Evolutionary conservation across 148 eudicot species (phyloP).

Genomic region (Amaranthus cruentus): DNA sequence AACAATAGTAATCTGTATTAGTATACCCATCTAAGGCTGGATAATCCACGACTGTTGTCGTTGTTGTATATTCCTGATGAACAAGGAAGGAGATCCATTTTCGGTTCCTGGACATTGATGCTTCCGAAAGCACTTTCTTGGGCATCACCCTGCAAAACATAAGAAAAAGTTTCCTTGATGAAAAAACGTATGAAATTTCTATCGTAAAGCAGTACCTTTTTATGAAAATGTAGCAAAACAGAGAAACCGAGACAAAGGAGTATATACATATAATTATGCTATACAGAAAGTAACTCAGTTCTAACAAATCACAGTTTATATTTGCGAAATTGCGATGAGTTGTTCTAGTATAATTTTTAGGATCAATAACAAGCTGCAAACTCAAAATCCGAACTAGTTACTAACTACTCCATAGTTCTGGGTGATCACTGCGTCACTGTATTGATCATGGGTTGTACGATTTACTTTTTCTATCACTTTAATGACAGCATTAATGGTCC

Average conservation of each 20-base stretch:
- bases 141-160: constrained; percentile 25
- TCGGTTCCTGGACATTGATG: constrained; percentile 37
- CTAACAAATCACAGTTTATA: too few relatives aligned
- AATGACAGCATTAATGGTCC: not conserved
- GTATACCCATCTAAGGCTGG: constrained; percentile 53
- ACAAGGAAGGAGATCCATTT: constrained; percentile 31
- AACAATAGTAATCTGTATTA: not conserved
- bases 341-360: too few relatives aligned
- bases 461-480: not conserved
- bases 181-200: not conserved
- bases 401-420: too few relatives aligned
- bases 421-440: too few relatives aligned
- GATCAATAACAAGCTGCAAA: too few relatives aligned
- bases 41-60: constrained; percentile 52
- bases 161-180: not conserved
- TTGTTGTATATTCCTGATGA: constrained; percentile 26
- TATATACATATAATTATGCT: too few relatives aligned
- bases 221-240: too few relatives aligned
- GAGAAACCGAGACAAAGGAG: too few relatives aligned
- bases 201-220: too few relatives aligned
- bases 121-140: constrained; percentile 17
- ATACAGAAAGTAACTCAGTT: too few relatives aligned
- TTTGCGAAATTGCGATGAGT: too few relatives aligned
- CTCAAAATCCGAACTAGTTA: too few relatives aligned
- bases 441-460: not conserved